Percentiles rank a stretch among this genome's conserved stretches.
Evolutionary conservation across 2,329 filamentous ascomycete species (phyloP).

Genomic region (Phialophora macrospora): DNA sequence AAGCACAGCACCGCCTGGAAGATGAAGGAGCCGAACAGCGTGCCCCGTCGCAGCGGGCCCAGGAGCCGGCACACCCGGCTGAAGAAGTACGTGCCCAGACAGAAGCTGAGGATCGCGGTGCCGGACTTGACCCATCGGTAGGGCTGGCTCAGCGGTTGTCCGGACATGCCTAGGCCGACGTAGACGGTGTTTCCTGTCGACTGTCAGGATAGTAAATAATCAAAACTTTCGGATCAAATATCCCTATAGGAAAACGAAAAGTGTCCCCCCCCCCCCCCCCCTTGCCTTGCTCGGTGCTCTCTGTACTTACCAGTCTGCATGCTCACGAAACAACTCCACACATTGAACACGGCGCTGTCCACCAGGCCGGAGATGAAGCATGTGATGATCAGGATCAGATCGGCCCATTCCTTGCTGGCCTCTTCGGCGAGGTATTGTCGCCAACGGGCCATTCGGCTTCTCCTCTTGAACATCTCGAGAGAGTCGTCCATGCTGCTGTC

Average conservation of each 20-base stretch:
- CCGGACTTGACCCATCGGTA: slow-evolving; percentile 52
- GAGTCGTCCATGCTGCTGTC: slow-evolving; percentile 22
- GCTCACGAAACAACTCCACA: slow-evolving; percentile 53
- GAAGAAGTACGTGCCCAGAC: slow-evolving; percentile 47
- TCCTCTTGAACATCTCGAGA: slow-evolving; percentile 21
- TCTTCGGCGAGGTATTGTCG: slow-evolving; percentile 24
- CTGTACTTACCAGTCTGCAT: slow-evolving; percentile 53
- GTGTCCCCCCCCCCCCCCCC: too few species aligned
- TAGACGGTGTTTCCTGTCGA: slow-evolving; percentile 51
- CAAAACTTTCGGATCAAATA: too few species aligned
- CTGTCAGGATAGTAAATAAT: too few species aligned
- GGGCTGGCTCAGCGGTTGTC: slow-evolving; percentile 45
- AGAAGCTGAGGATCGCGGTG: slow-evolving; percentile 46
- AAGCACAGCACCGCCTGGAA: slow-evolving; percentile 45
- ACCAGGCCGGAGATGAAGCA: slow-evolving; percentile 51
- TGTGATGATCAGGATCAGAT: slow-evolving; percentile 39
- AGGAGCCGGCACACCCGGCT: slow-evolving; percentile 42
- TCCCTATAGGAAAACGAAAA: too few species aligned
- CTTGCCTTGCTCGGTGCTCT: too few species aligned
- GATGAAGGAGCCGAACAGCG: slow-evolving; percentile 46
- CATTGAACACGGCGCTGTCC: slow-evolving; percentile 52
- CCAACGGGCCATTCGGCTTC: slow-evolving; percentile 22
- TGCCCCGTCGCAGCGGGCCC: slow-evolving; percentile 47
- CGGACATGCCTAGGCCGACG: slow-evolving; percentile 48
- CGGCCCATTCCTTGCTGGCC: slow-evolving; percentile 27